Evolutionary conservation across 306 rosid genomes (phyloP), one percentile per base, ranked within the genome.

Genomic region (Dalbergia oliveri): DNA sequence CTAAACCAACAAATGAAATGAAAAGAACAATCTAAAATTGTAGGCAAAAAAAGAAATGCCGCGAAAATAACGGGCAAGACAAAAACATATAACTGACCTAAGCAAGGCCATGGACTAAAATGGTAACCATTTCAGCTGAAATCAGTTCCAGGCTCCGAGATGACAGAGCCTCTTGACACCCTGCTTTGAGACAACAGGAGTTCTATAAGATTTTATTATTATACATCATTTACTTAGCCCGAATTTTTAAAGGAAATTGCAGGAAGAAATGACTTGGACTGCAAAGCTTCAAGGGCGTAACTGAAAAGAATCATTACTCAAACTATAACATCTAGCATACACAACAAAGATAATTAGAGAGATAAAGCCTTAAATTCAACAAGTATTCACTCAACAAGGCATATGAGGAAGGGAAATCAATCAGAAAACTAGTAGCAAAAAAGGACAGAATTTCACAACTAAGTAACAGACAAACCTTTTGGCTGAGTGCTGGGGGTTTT

Each of bases 131-230:
- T 88, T 92, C 98, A 86, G 93, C 98, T 86, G 98, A 90, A 92
- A 89, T 94, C 97, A 84, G 91, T 89, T 78, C 94, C 97, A 84
- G 91, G 92, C 97, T 92, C 93, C 89, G 87, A 82, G 93, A 91
- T 83, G 93, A 89, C 91, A 94, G 94, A 94, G 97, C 94, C 98
- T 88, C 97, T 82, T 86, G 93, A 83, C 97, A 85, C 90, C 98
- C 98, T 94, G 98, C 97, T 94, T 92, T 68, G 93, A 92, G 97
- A 94, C 94, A 94, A 94, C 82, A 88, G 61, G 86, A 94, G 97
- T 87, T 88, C 85, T 90, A 90, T 90, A 88, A 93, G 95, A 83
- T 85, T 83, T 81, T 83, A 89, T 72, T 63, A 72, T 81, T 82
- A 77, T 65, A 81, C 71, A 87, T 69, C 85, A 86, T 81, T 83